phyloP scores from a whole-genome alignment of 2,329 filamentous ascomycete genomes.

The Coleophoma eucalyptorum region DNA sequence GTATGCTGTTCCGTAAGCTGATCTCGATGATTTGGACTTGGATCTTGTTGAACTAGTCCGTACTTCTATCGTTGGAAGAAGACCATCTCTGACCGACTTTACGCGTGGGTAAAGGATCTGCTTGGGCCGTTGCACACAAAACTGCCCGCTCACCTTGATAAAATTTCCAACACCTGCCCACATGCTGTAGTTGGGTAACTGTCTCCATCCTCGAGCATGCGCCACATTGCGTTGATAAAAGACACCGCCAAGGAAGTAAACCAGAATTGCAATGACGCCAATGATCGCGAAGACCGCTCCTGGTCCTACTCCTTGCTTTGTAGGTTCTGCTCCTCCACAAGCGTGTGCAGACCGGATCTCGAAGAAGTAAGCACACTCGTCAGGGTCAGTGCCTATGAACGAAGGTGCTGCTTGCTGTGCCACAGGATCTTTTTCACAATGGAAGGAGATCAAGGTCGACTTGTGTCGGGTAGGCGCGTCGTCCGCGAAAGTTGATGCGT shows the following conservation, averaged over 20 bases:
- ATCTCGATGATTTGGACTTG: constrained; percentile 14
- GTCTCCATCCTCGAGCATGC: constrained; percentile 91
- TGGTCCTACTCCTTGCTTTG: constrained; percentile 69
- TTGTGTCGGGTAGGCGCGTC: constrained; percentile 47
- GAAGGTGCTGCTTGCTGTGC: constrained; percentile 66
- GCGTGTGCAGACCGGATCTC: constrained; percentile 83
- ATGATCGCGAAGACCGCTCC: constrained; percentile 86
- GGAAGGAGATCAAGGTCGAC: constrained; percentile 86
- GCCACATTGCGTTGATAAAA: constrained; percentile 95
- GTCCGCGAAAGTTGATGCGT: constrained; percentile 30
- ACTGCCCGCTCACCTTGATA: constrained; percentile 60
- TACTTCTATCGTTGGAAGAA: constrained; percentile 27
- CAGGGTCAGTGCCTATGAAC: constrained; percentile 78
- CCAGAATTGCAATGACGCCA: constrained; percentile 68
- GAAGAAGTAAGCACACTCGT: constrained; percentile 95
- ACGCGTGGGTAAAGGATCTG: constrained; percentile 22
- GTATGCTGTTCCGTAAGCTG: constrained; percentile 21
- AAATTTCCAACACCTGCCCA: constrained; percentile 89
- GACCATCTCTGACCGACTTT: constrained; percentile 25
- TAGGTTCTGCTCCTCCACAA: constrained; percentile 64
- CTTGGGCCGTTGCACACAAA: constrained; percentile 20
- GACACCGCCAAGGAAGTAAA: constrained; percentile 88
- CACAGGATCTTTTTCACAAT: constrained; percentile 81
- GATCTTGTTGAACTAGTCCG: constrained; percentile 12
- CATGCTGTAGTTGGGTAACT: constrained; percentile 88